Base-by-base conservation (phyloP, 495 filamentous ascomycete genomes). In the Staphylotrichum tortipilum region DNA sequence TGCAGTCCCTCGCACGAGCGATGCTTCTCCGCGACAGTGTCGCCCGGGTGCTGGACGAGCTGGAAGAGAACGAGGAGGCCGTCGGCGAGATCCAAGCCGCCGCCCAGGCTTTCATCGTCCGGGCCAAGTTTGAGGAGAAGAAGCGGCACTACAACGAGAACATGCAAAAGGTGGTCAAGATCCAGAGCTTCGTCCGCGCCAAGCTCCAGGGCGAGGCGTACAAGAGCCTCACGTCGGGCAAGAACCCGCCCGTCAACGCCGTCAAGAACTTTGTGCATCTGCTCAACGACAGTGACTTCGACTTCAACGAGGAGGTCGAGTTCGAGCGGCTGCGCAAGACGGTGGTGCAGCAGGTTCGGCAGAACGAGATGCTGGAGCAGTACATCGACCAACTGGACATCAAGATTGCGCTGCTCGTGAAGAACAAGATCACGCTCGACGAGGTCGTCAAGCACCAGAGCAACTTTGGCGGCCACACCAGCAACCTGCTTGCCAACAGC, bases 371-470 rank as follows among this genome's bases (percentile, higher is more conserved):
- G 72, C 84, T 92, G 18, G 94, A 99, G 68, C 87, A 95, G 59
- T 97, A 97, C 59, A 94, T 99, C 59, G 89, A 94, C 57, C 91
- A 97, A 59, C 76, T 99, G 35, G 94, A 97, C 60, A 95, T 96
- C 74, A 99, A 99, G 70, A 99, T 99, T 60, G 92, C 91, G 11
- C 79, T 99, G 5, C 78, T 99, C 14, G 94, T 97, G 53, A 96
- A 97, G 74, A 97, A 97, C 70, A 99, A 97, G 69, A 99, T 99
- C 62, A 97, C 94, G 0, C 76, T 97, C 1, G 92, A 99, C 63
- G 92, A 99, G 74, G 90, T 99, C 37, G 85, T 97, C 38, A 91
- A 85, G 61, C 94, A 97, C 63, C 94, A 97, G 65, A 91, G 85
- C 69, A 92, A 92, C 62, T 95, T 94, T 59, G 94, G 92, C 46